Evolutionary conservation across 1,139 yeast species (phyloP), one percentile per base, ranked within the genome.

Genomic region (Hyphopichia fennica): DNA sequence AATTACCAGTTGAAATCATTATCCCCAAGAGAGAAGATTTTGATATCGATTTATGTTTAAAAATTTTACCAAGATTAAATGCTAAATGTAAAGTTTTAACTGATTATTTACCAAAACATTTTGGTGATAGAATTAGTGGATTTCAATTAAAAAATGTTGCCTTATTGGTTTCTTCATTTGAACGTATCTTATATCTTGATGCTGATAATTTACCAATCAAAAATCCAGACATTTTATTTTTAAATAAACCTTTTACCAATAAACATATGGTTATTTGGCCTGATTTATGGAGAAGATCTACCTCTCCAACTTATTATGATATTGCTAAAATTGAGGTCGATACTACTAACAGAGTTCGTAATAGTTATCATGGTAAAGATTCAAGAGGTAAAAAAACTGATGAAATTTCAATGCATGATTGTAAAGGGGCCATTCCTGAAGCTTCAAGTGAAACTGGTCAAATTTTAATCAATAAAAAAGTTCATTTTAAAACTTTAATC

Each of bases 371-470:
- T 28, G 42, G 45, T 14, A 59, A 53, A n/a, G 72, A 67, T 41
- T 41, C 44, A 16, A 49, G 69, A 43, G 67, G 67, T n/a, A 35
- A 38, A 9, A 50, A 51, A 30, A 37, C 53, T 1, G 39, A 45
- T 11, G 27, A 46, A 29, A 46, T 45, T 18, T 59, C 65, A 17
- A 63, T 39, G 38, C 85, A 82, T 54, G 86, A 81, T 54, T 59
- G 77, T 32, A 66, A 69, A 43, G 83, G 83, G 29, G 58, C 85
- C 0, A 64, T 82, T 14, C 82, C 85, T 2, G 85, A 81, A 50
- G 75, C 82, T 39, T 68, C 84, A 15, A 69, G 82, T 23, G 87
- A 82, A 58, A 76, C 84, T 7, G 87, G 87, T 22, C 82, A 79
- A 51, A 44, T 81, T 38, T 54, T 81, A 31, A 68, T 82, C 35